Percentiles rank a stretch among this genome's conserved stretches.
Evolutionary conservation across 1,284 basidiomycete species (phyloP).

Genomic region (Tylopilus sp.): DNA sequence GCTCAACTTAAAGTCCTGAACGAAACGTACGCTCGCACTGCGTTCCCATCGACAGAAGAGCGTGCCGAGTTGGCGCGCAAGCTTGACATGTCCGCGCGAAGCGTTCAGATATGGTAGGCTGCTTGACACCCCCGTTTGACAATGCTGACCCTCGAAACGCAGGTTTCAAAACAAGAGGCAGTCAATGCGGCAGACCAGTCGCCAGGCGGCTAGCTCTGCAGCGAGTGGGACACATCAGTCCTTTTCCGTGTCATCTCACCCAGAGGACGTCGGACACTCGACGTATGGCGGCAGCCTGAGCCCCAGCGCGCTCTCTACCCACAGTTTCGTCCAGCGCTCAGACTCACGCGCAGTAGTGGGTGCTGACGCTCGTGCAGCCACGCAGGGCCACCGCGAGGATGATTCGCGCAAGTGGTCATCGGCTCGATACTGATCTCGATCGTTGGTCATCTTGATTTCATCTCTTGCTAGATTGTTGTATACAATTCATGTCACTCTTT

Average conservation of each 20-base stretch:
- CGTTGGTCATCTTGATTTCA: slow-evolving; percentile 37
- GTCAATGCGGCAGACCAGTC: slow-evolving; percentile 70
- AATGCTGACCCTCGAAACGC: slow-evolving; percentile 17
- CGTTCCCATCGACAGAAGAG: slow-evolving; percentile 82
- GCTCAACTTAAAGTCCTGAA: slow-evolving; percentile 75
- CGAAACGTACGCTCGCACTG: slow-evolving; percentile 72
- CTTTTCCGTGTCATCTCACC: slow-evolving; percentile 44
- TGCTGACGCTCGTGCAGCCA: slow-evolving; percentile 31
- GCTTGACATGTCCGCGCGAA: slow-evolving; percentile 77
- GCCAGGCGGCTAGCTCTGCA: slow-evolving; percentile 49
- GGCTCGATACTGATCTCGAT: slow-evolving; percentile 45
- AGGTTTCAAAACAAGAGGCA: slow-evolving; percentile 87
- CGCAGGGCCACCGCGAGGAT: slow-evolving; percentile 37
- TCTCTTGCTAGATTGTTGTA: slow-evolving; percentile 35
- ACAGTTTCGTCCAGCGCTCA: slow-evolving; percentile 39
- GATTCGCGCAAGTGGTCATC: slow-evolving; percentile 48
- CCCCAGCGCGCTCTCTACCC: slow-evolving; percentile 33
- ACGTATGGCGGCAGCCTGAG: slow-evolving; percentile 37
- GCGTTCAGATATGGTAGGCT: slow-evolving; percentile 78
- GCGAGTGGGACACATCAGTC: slow-evolving; percentile 47
- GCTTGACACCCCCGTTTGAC: slow-evolving; percentile 16
- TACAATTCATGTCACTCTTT: slow-evolving; percentile 37
- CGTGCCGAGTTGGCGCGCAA: slow-evolving; percentile 69
- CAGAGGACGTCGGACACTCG: slow-evolving; percentile 33
- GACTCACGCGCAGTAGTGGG: slow-evolving; percentile 37